Conservation (phyloP, 208 protist genomes). For the Polymyxa betae region DNA sequence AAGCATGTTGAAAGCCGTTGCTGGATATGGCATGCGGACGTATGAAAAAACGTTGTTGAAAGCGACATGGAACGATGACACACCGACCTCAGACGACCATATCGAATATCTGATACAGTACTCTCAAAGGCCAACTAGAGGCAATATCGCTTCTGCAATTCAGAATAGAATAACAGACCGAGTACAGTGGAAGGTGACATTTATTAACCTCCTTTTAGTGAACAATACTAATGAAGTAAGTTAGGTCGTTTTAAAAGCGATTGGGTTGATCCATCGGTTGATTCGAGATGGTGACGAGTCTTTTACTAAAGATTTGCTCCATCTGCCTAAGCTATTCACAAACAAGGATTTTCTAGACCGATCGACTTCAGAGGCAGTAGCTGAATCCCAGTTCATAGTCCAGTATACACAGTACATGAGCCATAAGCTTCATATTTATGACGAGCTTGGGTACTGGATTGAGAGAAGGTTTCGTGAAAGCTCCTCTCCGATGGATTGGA, state of each 20-base stretch:
- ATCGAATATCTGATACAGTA: not conserved
- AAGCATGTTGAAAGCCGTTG: slow-evolving; percentile 28
- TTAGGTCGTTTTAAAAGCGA: slow-evolving; percentile 15
- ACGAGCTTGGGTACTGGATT: slow-evolving; percentile 5
- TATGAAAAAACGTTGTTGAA: slow-evolving; percentile 25
- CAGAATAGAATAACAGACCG: not conserved
- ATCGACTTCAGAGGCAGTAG: not conserved
- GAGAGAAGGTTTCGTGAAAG: not conserved
- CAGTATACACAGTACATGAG: slow-evolving; percentile 9
- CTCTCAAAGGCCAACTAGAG: not conserved
- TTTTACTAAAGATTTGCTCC: not conserved
- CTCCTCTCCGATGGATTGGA: not conserved
- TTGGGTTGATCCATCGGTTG: not conserved
- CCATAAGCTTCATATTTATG: slow-evolving; percentile 26
- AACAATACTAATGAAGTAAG: not conserved
- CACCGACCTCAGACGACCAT: not conserved
- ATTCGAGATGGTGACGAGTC: slow-evolving; percentile 38
- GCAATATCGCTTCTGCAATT: not conserved
- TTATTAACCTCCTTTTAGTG: no score
- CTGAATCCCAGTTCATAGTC: not conserved
- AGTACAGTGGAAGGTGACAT: not conserved
- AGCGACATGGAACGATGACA: slow-evolving; percentile 45
- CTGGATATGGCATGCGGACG: not conserved
- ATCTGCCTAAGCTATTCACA: not conserved
- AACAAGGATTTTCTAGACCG: not conserved